phyloP scores from a whole-genome alignment of 2,329 filamentous ascomycete genomes.

The Pseudocercospora ulei region DNA sequence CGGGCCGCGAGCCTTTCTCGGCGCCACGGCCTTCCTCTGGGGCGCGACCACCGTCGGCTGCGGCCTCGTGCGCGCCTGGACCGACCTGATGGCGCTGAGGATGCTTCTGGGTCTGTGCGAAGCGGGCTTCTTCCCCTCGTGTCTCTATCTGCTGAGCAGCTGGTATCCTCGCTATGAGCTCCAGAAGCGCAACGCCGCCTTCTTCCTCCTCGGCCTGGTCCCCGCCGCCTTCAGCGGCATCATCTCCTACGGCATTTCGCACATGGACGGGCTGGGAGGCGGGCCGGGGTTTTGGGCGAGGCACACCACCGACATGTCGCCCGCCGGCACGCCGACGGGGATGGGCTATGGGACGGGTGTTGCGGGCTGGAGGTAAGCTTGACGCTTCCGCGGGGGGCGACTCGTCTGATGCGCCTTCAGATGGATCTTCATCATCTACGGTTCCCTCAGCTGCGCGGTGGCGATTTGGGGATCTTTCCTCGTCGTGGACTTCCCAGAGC shows the following conservation, averaged over 20 bases:
- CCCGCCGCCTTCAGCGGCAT: slow-evolving; percentile 45
- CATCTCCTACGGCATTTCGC: slow-evolving; percentile 43
- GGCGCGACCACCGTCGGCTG: slow-evolving; percentile 10
- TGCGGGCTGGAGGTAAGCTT: slow-evolving; percentile 21
- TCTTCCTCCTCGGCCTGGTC: slow-evolving; percentile 30
- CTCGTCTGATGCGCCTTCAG: too few relatives aligned
- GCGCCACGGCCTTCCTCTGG: slow-evolving; percentile 12
- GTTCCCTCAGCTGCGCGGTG: slow-evolving; percentile 6
- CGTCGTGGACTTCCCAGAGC: slow-evolving; percentile 16
- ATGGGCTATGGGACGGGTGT: slow-evolving; percentile 32
- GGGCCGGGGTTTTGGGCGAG: slow-evolving; percentile 20
- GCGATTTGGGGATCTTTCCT: slow-evolving; percentile 5
- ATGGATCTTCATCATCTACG: slow-evolving; percentile 18
- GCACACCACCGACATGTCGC: slow-evolving; percentile 24
- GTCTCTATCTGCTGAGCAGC: slow-evolving; percentile 39
- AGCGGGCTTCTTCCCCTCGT: slow-evolving; percentile 21
- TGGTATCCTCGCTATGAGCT: slow-evolving; percentile 41
- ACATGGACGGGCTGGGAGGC: slow-evolving; percentile 27
- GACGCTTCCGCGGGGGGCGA: too few relatives aligned
- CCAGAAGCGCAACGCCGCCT: slow-evolving; percentile 31
- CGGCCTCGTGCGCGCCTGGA: slow-evolving; percentile 27
- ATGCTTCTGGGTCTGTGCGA: slow-evolving; percentile 28
- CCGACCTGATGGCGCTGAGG: slow-evolving; percentile 24
- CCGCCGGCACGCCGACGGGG: slow-evolving; percentile 20
- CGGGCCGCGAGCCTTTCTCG: slow-evolving; percentile 27